Conservation (phyloP, 805 yeast genomes). For the Nakazawaea molendinolei region DNA sequence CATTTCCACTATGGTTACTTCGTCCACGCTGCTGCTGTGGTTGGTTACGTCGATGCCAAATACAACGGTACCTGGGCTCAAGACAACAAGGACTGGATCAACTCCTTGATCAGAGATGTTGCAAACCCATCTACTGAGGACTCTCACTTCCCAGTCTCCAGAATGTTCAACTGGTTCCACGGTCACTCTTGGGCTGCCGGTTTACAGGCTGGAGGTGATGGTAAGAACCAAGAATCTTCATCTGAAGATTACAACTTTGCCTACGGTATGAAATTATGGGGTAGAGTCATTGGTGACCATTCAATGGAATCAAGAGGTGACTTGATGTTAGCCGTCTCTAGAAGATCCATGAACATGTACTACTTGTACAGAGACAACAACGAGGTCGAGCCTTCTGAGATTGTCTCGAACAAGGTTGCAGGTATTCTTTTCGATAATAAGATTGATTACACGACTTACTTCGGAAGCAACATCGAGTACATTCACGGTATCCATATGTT, state of each 20-base stretch:
- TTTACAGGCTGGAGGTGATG: slow-evolving; percentile 62
- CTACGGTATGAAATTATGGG: slow-evolving; percentile 65
- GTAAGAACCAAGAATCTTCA: slow-evolving; percentile 69
- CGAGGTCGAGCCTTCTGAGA: slow-evolving; percentile 45
- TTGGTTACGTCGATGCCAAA: slow-evolving; percentile 47
- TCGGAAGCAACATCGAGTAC: slow-evolving; percentile 66
- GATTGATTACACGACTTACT: slow-evolving; percentile 66
- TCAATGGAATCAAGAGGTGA: slow-evolving; percentile 49
- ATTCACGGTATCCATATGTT: slow-evolving; percentile 77
- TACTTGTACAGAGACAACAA: slow-evolving; percentile 50
- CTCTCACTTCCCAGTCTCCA: slow-evolving; percentile 52
- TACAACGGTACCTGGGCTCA: slow-evolving; percentile 47
- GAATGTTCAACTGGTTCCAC: slow-evolving; percentile 68
- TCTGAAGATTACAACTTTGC: slow-evolving; percentile 71
- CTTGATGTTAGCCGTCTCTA: slow-evolving; percentile 55
- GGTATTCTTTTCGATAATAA: slow-evolving; percentile 74
- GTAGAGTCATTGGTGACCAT: slow-evolving; percentile 43
- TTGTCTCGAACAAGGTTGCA: slow-evolving; percentile 58
- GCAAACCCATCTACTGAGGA: slow-evolving; percentile 55
- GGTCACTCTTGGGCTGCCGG: slow-evolving; percentile 84
- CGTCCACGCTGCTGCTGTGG: slow-evolving; percentile 57
- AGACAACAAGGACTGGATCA: slow-evolving; percentile 44
- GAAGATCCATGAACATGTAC: slow-evolving; percentile 46
- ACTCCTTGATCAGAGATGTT: slow-evolving; percentile 56
- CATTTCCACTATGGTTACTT: slow-evolving; percentile 53